Evolutionary conservation across 768 basidiomycete species (phyloP), one percentile per base, ranked within the genome.

Genomic region (Filobasidium floriforme): DNA sequence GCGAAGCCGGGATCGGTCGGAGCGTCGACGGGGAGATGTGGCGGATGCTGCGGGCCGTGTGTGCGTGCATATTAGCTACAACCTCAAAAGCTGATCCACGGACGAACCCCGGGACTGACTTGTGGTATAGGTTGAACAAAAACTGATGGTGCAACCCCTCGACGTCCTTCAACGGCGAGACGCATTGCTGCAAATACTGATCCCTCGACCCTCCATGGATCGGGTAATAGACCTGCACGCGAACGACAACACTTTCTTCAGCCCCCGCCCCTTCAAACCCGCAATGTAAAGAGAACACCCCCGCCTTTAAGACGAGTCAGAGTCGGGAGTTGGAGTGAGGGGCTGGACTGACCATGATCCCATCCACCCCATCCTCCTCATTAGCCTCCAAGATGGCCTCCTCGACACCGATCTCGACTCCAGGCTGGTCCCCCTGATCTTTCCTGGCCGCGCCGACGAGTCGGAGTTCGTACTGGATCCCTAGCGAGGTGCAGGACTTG

Each of bases 331-430:
- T n/a, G n/a, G n/a, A n/a, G n/a, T n/a, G n/a, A n/a, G n/a, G n/a
- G n/a, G n/a, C n/a, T n/a, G n/a, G n/a, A 57, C 54, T 26, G 4
- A 57, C 96, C 93, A 98, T 96, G 74, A 99, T 92, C 10, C 94
- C 94, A 79, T 94, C 86, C 11, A 94, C 85, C 63, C 81, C 82
- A 15, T 81, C 81, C 73, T 98, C 92, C 68, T 89, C 88, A 74
- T 99, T 99, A 9, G 93, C 92, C 37, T 92, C 89, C 40, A 97
- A 87, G 71, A 98, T 94, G 9, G 89, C 93, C 77, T 94, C 90
- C 77, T 99, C 96, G 9, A 92, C 92, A 12, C 90, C 92, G 37
- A 92, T 90, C 0, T 90, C 90, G 54, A 76, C 76, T 19, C 89
- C 88, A 0, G 82, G 84, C 7, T 85, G 80, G 26, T 80, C 80